These are phyloP conservation scores for Ganoderma multipileum DNA, from an alignment of 1,284 basidiomycete species.

Conservation along the genomic window DNA sequence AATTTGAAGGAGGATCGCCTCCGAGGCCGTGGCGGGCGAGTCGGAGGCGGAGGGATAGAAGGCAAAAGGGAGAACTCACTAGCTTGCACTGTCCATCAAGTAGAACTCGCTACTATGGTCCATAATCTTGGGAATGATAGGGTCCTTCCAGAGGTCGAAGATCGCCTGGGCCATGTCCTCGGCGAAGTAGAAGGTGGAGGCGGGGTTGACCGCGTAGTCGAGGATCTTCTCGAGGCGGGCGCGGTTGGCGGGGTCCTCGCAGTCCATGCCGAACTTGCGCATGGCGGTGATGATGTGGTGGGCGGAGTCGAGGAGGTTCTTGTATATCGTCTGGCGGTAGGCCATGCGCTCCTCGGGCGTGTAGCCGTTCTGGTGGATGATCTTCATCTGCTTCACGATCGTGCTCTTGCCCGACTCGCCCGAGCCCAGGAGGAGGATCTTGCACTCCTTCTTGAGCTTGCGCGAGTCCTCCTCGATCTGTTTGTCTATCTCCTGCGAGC, in stretches of 20 bases:
- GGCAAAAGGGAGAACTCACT: conserved; percentile 63
- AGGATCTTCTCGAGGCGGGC: conserved; percentile 66
- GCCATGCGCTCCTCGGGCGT: conserved; percentile 80
- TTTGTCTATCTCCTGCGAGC: conserved; percentile 76
- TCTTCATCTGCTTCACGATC: conserved; percentile 99
- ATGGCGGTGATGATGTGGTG: conserved; percentile 91
- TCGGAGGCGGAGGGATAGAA: conserved; percentile 26
- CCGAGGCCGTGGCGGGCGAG: conserved; percentile 9
- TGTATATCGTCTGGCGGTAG: conserved; percentile 84
- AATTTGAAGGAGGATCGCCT: not conserved
- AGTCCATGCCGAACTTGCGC: conserved; percentile 89
- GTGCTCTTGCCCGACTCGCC: conserved; percentile 94
- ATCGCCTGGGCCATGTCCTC: conserved; percentile 81
- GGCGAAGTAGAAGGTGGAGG: conserved; percentile 55
- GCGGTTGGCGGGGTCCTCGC: conserved; percentile 77
- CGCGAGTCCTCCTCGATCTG: conserved; percentile 77
- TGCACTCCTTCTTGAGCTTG: conserved; percentile 90
- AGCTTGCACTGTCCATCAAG: conserved; percentile 94
- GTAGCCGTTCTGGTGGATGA: conserved; percentile 97
- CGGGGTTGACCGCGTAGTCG: conserved; percentile 53
- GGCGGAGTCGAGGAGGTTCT: conserved; percentile 89
- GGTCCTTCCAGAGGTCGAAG: conserved; percentile 89
- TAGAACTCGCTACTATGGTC: conserved; percentile 92
- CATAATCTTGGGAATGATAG: conserved; percentile 86
- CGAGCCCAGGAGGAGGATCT: conserved; percentile 89